A percentile compares a stretch with the other conserved stretches of the same genome.
phyloP scores from a whole-genome alignment of 495 filamentous ascomycete genomes.

The Sporormia fimetaria region DNA sequence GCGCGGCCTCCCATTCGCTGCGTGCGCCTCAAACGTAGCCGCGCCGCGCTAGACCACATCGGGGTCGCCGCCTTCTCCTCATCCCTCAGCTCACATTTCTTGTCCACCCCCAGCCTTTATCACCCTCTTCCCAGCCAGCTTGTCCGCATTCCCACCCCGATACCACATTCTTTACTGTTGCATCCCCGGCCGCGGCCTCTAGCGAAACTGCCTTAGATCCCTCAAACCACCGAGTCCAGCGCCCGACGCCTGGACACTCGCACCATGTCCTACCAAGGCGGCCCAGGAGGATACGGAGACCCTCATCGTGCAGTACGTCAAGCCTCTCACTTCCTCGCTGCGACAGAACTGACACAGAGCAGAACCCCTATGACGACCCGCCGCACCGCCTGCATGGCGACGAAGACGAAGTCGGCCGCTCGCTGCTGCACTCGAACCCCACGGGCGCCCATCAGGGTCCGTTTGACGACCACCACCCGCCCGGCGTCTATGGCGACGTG shows the following conservation, averaged over 20 bases:
- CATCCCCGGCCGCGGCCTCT: conserved; percentile 2
- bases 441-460: conserved; percentile 46
- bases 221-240: neutral
- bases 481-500: conserved; percentile 34
- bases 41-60: conserved; percentile 3
- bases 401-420: conserved; percentile 59
- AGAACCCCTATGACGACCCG: conserved; percentile 43
- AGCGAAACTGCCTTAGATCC: neutral
- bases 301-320: conserved; percentile 10
- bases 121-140: neutral
- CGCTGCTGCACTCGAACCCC: conserved; percentile 58
- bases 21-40: conserved; percentile 3
- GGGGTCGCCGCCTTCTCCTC: conserved; percentile 7
- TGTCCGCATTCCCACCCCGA: neutral
- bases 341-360: neutral
- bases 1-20: neutral
- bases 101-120: conserved; percentile 1
- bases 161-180: conserved; percentile 7
- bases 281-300: conserved; percentile 24
- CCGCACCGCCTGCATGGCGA: conserved; percentile 44
- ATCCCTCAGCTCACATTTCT: conserved; percentile 10
- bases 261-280: conserved; percentile 28
- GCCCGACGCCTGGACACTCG: conserved; percentile 9
- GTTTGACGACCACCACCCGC: conserved; percentile 61
- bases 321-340: conserved; percentile 1